These are phyloP conservation scores for Silene latifolia DNA, from an alignment of 148 eudicot species.

Conservation along the genomic window DNA sequence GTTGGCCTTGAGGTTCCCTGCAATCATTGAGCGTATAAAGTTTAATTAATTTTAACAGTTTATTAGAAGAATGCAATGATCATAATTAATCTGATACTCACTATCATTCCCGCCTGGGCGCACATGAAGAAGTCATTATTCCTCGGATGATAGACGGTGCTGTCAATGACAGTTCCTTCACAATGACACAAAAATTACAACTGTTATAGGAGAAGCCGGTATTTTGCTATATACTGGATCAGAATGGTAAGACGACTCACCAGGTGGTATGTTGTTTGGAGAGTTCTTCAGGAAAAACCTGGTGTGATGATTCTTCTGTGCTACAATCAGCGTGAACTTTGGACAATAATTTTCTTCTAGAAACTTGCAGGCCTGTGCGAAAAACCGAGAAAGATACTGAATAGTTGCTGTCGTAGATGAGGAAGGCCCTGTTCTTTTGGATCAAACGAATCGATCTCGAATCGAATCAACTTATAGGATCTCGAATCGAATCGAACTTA, in stretches of 20 bases:
- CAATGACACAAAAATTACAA: constrained; percentile 1
- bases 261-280: constrained; percentile 41
- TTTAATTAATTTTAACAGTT: neutral
- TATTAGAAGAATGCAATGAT: neutral
- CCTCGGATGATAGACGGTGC: constrained; percentile 35
- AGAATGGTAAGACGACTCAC: constrained; percentile 7
- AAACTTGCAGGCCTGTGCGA: constrained; percentile 36
- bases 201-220: neutral
- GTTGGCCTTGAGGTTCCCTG: constrained; percentile 47
- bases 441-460: no score
- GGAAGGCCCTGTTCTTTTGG: no score
- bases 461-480: no score
- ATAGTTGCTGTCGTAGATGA: neutral
- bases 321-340: no score
- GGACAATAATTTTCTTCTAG: constrained; percentile 36
- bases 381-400: neutral
- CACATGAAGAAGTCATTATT: constrained; percentile 42
- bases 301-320: no score
- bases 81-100: constrained; percentile 1
- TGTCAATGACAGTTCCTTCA: constrained; percentile 39
- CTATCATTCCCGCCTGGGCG: constrained; percentile 47
- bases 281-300: constrained; percentile 24
- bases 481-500: no score
- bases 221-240: neutral
- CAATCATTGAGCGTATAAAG: neutral